Evolutionary conservation across 208 protist species (phyloP), one percentile per base, ranked within the genome.

Genomic region (Wallacemonas sp.): DNA sequence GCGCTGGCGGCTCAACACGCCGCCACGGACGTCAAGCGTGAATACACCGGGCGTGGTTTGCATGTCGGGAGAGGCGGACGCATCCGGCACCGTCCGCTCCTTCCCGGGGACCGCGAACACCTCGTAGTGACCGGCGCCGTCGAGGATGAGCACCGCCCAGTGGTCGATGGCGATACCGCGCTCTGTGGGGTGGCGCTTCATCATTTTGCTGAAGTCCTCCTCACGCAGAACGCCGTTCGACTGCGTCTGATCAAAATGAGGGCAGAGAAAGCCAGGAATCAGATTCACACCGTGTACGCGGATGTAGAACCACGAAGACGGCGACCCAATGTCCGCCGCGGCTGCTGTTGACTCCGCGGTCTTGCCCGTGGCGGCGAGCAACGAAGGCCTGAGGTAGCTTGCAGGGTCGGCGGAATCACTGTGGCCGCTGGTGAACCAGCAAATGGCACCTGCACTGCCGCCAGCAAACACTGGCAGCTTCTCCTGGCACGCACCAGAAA

Each of bases 351-450:
- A 57, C 50, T 61, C 67, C 65, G 69, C 61, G 14, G 50, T 52
- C 65, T 69, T 73, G 23, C 54, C 57, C 42, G 70, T 38, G 20
- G 50, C 74, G 55, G 22, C 8, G 55, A 67, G 57, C 33, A 92
- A 52, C 62, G 82, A 85, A 3, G 87, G 44, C 62, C 81, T 65
- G 2, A 82, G 71, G 64, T 88, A 96, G 25, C 87, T 92, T 1
- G 74, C 39, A 12, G 93, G 91, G 70, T 97, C 82, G 12, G 89
- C 90, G 0, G 87, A 95, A 79, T 97, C 93, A 65, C 89, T 94
- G 79, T 97, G 93, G 1, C 89, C 89, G 0, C 77, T 73, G 12
- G 89, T 89, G 65, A 96, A 97, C 89, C 88, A 97, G 65, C 88
- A 94, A 57, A 97, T 94, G 4, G 89, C 92, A 0, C 92, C 92